These are phyloP conservation scores for Chaetomium olivaceum DNA, from an alignment of 2,329 filamentous ascomycete genomes.

Conservation along the genomic window DNA sequence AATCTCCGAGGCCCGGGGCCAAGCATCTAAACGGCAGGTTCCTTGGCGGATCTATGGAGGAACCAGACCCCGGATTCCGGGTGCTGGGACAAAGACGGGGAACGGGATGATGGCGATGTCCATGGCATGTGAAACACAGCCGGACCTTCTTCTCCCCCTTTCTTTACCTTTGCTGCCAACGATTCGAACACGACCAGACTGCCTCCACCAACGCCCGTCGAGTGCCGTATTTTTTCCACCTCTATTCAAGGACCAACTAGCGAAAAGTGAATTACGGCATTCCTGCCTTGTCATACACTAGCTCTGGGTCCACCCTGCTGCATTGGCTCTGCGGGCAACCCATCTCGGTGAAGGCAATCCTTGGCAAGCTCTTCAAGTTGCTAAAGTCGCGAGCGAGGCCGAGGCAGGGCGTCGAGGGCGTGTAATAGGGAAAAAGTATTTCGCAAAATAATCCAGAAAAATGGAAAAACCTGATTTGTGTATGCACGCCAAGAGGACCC, in stretches of 20 bases:
- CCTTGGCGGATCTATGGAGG: neutral
- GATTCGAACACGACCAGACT: too few relatives aligned
- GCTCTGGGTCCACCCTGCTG: neutral
- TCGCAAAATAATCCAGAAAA: conserved; percentile 8
- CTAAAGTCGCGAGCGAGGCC: neutral
- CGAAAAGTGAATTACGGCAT: neutral
- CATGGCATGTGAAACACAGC: too few relatives aligned
- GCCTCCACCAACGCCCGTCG: neutral
- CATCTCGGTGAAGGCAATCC: neutral
- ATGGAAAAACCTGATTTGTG: neutral
- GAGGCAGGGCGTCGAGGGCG: neutral
- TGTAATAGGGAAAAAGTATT: neutral
- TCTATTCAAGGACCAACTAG: neutral
- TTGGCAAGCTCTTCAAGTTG: conserved; percentile 1
- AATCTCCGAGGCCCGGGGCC: neutral
- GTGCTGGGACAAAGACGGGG: neutral
- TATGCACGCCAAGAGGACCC: conserved; percentile 2
- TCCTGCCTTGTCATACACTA: neutral
- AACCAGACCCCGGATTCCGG: conserved; percentile 3
- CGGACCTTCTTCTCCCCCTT: neutral
- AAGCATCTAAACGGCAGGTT: neutral
- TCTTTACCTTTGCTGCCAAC: neutral
- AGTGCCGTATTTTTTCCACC: neutral
- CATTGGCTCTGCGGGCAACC: neutral
- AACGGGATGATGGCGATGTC: neutral